Percentiles rank a stretch among this genome's conserved stretches.
Conservation (phyloP, 2,329 filamentous ascomycete species). For the Pseudogymnoascus sp. region DNA sequence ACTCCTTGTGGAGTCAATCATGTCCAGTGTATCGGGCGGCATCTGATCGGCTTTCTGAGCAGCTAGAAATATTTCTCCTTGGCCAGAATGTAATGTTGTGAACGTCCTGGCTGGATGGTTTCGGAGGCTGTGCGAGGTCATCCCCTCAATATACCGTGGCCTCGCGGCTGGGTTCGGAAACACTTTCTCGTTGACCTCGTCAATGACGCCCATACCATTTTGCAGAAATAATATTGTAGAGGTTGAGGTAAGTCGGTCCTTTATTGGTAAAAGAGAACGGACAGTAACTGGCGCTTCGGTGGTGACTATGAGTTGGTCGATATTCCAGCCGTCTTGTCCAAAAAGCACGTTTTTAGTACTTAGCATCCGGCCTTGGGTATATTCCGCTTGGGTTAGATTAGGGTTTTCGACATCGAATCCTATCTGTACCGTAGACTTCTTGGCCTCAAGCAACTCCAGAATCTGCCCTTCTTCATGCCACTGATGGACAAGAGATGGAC, state of each 20-base stretch:
- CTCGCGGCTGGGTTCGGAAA: constrained; percentile 59
- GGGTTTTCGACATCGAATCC: constrained; percentile 26
- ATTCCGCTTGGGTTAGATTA: constrained; percentile 16
- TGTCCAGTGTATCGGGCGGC: background rate
- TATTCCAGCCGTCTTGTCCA: constrained; percentile 33
- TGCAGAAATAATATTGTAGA: constrained; percentile 72
- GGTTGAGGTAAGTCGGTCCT: constrained; percentile 56
- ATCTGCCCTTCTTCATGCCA: constrained; percentile 41
- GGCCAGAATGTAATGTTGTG: constrained; percentile 33
- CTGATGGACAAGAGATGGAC: constrained; percentile 32
- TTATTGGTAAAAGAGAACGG: constrained; percentile 50
- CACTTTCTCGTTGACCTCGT: constrained; percentile 62
- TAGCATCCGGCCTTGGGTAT: constrained; percentile 19
- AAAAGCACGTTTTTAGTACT: constrained; percentile 27
- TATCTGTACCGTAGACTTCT: constrained; percentile 31
- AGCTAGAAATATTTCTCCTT: constrained; percentile 32
- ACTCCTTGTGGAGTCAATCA: constrained; percentile 39
- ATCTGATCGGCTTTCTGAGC: constrained; percentile 13
- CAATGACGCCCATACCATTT: constrained; percentile 77
- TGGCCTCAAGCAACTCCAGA: constrained; percentile 40
- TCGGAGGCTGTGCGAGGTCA: constrained; percentile 32
- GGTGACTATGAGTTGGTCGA: constrained; percentile 65
- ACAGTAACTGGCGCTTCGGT: constrained; percentile 53
- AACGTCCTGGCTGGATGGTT: constrained; percentile 34
- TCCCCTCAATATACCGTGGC: constrained; percentile 60